phyloP scores from a whole-genome alignment of 2,329 filamentous ascomycete genomes.

The Nemania abortiva region DNA sequence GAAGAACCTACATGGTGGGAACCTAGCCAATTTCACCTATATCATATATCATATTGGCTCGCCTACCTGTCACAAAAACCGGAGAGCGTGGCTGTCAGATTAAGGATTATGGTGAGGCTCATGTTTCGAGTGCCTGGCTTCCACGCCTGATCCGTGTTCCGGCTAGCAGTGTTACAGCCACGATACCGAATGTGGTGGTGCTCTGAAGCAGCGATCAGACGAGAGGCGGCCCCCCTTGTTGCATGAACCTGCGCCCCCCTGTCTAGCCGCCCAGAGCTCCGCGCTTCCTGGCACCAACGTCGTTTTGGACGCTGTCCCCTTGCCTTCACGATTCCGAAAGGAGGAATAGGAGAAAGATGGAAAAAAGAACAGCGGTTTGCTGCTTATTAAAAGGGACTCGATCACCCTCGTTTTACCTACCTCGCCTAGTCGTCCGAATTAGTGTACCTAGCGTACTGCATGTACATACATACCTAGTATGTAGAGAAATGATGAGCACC shows the following conservation, averaged over 20 bases:
- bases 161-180: slow-evolving; percentile 27
- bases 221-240: slow-evolving; percentile 30
- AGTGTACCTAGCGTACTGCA: neutral
- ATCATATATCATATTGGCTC: neutral
- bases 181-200: slow-evolving; percentile 31
- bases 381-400: neutral
- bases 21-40: neutral
- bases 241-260: slow-evolving; percentile 31
- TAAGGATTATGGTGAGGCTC: slow-evolving; percentile 24
- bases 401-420: neutral
- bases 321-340: neutral
- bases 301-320: slow-evolving; percentile 22
- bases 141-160: slow-evolving; percentile 32
- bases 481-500: neutral
- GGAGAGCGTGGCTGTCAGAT: neutral
- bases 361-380: neutral
- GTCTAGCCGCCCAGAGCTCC: slow-evolving; percentile 30
- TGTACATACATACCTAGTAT: neutral
- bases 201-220: slow-evolving; percentile 43
- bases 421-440: neutral
- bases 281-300: slow-evolving; percentile 28
- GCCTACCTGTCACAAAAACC: neutral
- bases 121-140: slow-evolving; percentile 31
- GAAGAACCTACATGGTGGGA: neutral
- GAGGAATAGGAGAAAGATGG: neutral